Conservation (phyloP, 169 alveolate genomes). For the Cryptosporidium muris region DNA sequence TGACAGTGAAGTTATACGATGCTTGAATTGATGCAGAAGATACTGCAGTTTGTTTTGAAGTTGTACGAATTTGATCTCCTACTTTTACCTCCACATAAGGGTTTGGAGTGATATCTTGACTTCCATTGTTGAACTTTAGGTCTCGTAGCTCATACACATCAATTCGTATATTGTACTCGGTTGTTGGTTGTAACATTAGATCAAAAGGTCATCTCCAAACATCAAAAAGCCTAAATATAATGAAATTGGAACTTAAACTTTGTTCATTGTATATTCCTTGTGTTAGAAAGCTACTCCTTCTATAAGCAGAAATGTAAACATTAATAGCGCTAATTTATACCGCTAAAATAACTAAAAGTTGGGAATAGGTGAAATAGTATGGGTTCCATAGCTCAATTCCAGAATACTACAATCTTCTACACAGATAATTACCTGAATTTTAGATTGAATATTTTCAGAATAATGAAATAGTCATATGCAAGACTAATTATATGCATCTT, state of each 20-base stretch:
- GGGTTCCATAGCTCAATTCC: too few species aligned
- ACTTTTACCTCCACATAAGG: constrained; percentile 78
- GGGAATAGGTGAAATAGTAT: too few species aligned
- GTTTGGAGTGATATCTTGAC: constrained; percentile 81
- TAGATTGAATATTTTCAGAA: too few species aligned
- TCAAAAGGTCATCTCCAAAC: background rate
- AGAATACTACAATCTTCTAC: too few species aligned
- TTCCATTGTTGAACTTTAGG: constrained; percentile 81
- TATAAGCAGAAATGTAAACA: too few species aligned
- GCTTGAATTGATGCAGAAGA: constrained; percentile 82
- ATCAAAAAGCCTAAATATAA: constrained; percentile 4
- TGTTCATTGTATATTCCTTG: background rate
- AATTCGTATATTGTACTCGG: constrained; percentile 81
- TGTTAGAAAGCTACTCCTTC: background rate
- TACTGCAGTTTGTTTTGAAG: constrained; percentile 79
- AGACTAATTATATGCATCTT: background rate
- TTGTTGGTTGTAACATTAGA: constrained; percentile 61
- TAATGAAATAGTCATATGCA: too few species aligned
- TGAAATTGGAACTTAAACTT: background rate
- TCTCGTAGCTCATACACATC: constrained; percentile 86
- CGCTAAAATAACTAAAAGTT: too few species aligned
- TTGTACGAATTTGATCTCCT: constrained; percentile 73
- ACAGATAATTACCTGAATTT: too few species aligned
- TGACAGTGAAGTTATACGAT: constrained; percentile 81
- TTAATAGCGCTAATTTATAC: too few species aligned